Evolutionary conservation across 257 asterid species (phyloP).

Genomic region (Lycium barbarum): DNA sequence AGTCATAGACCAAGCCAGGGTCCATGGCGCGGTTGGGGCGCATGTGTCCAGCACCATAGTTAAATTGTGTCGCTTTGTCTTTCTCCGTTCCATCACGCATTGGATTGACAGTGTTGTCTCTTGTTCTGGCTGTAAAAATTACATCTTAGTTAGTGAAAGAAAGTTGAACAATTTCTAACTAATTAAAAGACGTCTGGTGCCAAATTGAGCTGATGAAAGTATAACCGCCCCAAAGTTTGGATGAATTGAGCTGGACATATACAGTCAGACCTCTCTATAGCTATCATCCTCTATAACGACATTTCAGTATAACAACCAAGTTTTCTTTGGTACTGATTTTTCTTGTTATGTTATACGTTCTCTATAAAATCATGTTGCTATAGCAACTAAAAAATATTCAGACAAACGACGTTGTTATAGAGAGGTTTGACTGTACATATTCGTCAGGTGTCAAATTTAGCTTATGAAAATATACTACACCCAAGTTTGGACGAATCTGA

Average conservation of each 20-base stretch:
- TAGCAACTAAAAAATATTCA: no score
- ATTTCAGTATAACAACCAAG: no score
- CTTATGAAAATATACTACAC: no score
- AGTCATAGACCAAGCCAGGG: conserved; percentile 73
- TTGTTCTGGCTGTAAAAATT: conserved; percentile 44
- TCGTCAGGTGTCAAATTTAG: no score
- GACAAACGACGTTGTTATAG: no score
- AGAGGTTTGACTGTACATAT: no score
- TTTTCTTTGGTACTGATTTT: no score
- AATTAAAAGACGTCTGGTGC: not conserved
- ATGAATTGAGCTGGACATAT: not conserved
- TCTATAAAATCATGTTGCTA: no score
- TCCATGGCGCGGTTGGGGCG: conserved; percentile 65
- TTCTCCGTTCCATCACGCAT: conserved; percentile 28
- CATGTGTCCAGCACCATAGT: conserved; percentile 64
- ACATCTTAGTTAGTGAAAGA: conserved; percentile 12
- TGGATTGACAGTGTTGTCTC: conserved; percentile 56
- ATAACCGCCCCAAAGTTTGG: not conserved
- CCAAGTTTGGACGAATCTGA: no score
- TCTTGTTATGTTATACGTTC: no score
- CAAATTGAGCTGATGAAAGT: not conserved
- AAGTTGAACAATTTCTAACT: not conserved
- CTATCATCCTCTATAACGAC: no score
- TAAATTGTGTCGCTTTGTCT: conserved; percentile 45
- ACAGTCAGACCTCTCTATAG: no score